Evolutionary conservation across 2,329 filamentous ascomycete genomes (phyloP).

Genomic region (Aspergillus sp.): DNA sequence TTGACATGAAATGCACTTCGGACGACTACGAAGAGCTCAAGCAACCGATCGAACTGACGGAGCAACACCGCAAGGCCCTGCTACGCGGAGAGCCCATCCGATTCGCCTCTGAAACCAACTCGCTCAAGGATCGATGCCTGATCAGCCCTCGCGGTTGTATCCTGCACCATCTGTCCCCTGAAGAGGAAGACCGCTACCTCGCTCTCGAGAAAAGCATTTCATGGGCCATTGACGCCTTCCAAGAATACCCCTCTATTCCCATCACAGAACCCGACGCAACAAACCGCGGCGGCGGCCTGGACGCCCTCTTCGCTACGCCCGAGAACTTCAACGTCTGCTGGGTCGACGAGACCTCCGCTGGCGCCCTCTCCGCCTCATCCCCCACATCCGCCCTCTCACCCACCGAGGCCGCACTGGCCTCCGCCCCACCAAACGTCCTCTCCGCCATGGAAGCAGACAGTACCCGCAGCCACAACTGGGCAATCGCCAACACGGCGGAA

Average conservation of each 20-base stretch:
- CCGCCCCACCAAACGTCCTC: slow-evolving; percentile 42
- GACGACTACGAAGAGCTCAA: slow-evolving; percentile 47
- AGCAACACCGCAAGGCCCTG: slow-evolving; percentile 48
- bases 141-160: slow-evolving; percentile 52
- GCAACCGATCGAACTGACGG: slow-evolving; percentile 44
- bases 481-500: slow-evolving; percentile 41
- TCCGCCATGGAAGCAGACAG: slow-evolving; percentile 46
- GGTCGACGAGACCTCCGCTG: slow-evolving; percentile 43
- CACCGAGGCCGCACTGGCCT: slow-evolving; percentile 29
- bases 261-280: slow-evolving; percentile 47
- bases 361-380: slow-evolving; percentile 31
- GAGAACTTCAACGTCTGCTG: slow-evolving; percentile 52
- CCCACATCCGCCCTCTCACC: slow-evolving; percentile 25
- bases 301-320: slow-evolving; percentile 49
- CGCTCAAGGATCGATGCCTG: slow-evolving; percentile 48
- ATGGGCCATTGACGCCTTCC: slow-evolving; percentile 36
- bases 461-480: slow-evolving; percentile 43
- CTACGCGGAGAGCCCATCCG: slow-evolving; percentile 48
- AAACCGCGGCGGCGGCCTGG: slow-evolving; percentile 50
- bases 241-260: slow-evolving; percentile 43
- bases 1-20: slow-evolving; percentile 47
- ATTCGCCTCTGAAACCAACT: slow-evolving; percentile 39
- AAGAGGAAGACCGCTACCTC: slow-evolving; percentile 53
- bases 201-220: slow-evolving; percentile 47
- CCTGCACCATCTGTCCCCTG: slow-evolving; percentile 48